These are phyloP conservation scores for Limtongia smithiae DNA, from an alignment of 805 yeast genomes.

Conservation along the genomic window DNA sequence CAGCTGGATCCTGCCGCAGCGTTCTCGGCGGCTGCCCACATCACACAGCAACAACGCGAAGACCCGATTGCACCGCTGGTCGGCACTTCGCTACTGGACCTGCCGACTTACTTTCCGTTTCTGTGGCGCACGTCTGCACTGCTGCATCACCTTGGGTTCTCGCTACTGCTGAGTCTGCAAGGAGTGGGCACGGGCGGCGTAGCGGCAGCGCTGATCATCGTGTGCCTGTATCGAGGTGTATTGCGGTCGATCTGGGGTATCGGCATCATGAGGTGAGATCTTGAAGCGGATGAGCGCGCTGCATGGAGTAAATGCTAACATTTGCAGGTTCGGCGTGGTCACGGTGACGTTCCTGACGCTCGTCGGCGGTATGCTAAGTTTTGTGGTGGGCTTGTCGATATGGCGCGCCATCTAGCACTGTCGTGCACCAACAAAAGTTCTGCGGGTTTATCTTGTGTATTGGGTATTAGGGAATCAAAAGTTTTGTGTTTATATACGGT, in stretches of 20 bases:
- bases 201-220: conserved; percentile 9
- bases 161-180: conserved; percentile 18
- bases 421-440: too few relatives aligned
- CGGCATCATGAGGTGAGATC: conserved; percentile 26
- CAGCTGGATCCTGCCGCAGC: conserved; percentile 19
- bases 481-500: too few relatives aligned
- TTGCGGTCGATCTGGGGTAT: conserved; percentile 26
- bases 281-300: too few relatives aligned
- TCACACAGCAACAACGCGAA: conserved; percentile 20
- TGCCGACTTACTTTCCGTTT: conserved; percentile 26
- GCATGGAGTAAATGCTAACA: too few relatives aligned
- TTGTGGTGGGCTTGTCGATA: conserved; percentile 20
- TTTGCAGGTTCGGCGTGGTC: conserved; percentile 23
- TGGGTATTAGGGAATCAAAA: too few relatives aligned
- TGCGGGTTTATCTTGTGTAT: too few relatives aligned
- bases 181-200: conserved; percentile 7
- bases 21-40: conserved; percentile 24
- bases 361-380: conserved; percentile 23
- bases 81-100: conserved; percentile 24
- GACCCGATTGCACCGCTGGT: conserved; percentile 26
- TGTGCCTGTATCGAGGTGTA: conserved; percentile 20
- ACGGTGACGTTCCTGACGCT: conserved; percentile 26
- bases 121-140: conserved; percentile 25
- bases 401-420: conserved; percentile 16
- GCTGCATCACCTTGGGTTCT: conserved; percentile 24